Evolutionary conservation across 2,329 filamentous ascomycete genomes (phyloP).

Genomic region (Alternaria sp.): DNA sequence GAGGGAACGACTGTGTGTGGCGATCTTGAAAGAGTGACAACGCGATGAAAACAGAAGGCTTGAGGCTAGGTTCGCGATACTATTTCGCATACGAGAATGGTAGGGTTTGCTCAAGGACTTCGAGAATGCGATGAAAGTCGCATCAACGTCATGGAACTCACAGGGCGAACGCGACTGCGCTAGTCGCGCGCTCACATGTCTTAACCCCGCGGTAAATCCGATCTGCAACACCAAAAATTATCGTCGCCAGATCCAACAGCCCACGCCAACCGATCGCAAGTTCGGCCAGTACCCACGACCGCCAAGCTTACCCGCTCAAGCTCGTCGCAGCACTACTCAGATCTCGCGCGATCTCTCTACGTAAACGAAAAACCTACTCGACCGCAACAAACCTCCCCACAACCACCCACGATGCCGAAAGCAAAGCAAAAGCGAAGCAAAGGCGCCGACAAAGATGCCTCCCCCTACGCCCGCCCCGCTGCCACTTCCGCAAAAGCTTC

Average conservation of each 20-base stretch:
- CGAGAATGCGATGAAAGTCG: background rate
- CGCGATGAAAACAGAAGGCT: background rate
- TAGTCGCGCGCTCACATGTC: slow-evolving; percentile 26
- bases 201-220: slow-evolving; percentile 29
- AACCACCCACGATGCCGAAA: slow-evolving; percentile 53
- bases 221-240: slow-evolving; percentile 28
- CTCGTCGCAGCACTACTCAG: background rate
- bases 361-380: background rate
- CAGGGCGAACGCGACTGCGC: slow-evolving; percentile 3
- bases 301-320: background rate
- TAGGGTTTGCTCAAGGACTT: background rate
- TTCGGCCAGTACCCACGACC: background rate
- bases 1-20: background rate
- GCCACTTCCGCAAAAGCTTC: slow-evolving; percentile 53
- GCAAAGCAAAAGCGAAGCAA: slow-evolving; percentile 47
- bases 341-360: background rate
- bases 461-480: slow-evolving; percentile 53
- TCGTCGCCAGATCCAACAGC: slow-evolving; percentile 20
- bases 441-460: slow-evolving; percentile 38
- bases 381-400: background rate
- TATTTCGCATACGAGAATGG: background rate
- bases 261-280: slow-evolving; percentile 7
- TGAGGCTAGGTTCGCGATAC: background rate
- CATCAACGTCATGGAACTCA: slow-evolving; percentile 5
- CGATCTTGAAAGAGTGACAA: background rate